Conservation (phyloP, 495 filamentous ascomycete genomes). For the Daldinia grandis region DNA sequence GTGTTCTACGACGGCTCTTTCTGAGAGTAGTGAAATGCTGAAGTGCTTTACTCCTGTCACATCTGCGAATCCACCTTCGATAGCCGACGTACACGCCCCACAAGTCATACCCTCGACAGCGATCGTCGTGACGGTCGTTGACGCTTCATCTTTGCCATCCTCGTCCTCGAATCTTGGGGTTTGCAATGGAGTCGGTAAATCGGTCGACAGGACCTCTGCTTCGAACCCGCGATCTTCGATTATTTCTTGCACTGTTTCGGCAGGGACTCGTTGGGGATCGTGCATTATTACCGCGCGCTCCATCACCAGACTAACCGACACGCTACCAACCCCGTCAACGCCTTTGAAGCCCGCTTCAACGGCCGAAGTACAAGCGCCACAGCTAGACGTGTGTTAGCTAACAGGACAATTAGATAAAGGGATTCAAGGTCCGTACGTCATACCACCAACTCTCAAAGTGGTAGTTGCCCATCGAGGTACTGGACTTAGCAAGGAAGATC, state of each 20-base stretch:
- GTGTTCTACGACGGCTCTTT: constrained; percentile 89
- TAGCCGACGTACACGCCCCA: constrained; percentile 91
- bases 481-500: constrained; percentile 44
- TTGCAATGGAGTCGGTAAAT: constrained; percentile 61
- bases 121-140: constrained; percentile 75
- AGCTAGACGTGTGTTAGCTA: constrained; percentile 50
- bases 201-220: constrained; percentile 86
- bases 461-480: constrained; percentile 83
- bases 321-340: constrained; percentile 78
- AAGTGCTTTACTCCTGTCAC: constrained; percentile 83
- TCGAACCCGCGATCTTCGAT: constrained; percentile 97
- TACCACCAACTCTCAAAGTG: constrained; percentile 85
- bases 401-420: not conserved
- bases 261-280: constrained; percentile 76
- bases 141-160: constrained; percentile 45
- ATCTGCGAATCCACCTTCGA: constrained; percentile 82
- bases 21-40: constrained; percentile 91
- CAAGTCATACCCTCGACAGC: constrained; percentile 96
- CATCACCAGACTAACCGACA: constrained; percentile 92
- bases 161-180: constrained; percentile 40
- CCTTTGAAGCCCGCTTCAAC: constrained; percentile 85
- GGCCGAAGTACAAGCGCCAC: constrained; percentile 88
- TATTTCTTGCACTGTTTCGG: constrained; percentile 78
- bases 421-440: constrained; percentile 67
- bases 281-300: constrained; percentile 90